These are phyloP conservation scores for Starmerella etchellsii DNA, from an alignment of 805 yeast genomes.

Conservation along the genomic window DNA sequence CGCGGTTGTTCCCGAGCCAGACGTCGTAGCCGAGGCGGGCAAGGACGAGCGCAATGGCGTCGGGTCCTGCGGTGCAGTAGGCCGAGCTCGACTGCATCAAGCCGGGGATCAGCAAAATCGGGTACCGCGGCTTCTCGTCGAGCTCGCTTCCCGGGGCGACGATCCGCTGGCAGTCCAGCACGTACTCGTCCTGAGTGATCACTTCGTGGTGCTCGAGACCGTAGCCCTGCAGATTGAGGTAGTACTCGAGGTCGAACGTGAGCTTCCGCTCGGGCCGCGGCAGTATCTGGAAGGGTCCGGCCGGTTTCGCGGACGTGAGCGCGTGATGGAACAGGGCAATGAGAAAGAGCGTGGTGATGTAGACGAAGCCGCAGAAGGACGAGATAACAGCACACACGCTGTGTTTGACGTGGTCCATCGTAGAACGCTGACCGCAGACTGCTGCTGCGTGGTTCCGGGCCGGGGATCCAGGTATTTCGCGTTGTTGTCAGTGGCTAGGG, in stretches of 20 bases:
- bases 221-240: conserved; percentile 48
- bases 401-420: conserved; percentile 1
- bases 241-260: conserved; percentile 49
- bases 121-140: conserved; percentile 33
- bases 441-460: too few species aligned
- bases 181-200: conserved; percentile 68
- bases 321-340: conserved; percentile 18
- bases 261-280: conserved; percentile 29
- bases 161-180: conserved; percentile 52
- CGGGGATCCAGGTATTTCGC: too few species aligned
- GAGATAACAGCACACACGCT: conserved; percentile 18
- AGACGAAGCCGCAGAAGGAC: conserved; percentile 18
- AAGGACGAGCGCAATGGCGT: conserved; percentile 54
- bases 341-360: conserved; percentile 19
- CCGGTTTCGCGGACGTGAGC: conserved; percentile 3
- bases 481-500: too few species aligned
- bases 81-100: conserved; percentile 78
- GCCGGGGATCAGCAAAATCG: conserved; percentile 74
- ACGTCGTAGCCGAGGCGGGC: conserved; percentile 83
- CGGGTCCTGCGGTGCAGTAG: conserved; percentile 67
- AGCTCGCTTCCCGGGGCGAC: conserved; percentile 20
- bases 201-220: conserved; percentile 47
- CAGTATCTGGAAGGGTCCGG: conserved; percentile 16
- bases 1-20: conserved; percentile 84
- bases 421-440: too few species aligned